Conservation (phyloP, 1,139 yeast species). For the Suhomyces bolitotheri region DNA sequence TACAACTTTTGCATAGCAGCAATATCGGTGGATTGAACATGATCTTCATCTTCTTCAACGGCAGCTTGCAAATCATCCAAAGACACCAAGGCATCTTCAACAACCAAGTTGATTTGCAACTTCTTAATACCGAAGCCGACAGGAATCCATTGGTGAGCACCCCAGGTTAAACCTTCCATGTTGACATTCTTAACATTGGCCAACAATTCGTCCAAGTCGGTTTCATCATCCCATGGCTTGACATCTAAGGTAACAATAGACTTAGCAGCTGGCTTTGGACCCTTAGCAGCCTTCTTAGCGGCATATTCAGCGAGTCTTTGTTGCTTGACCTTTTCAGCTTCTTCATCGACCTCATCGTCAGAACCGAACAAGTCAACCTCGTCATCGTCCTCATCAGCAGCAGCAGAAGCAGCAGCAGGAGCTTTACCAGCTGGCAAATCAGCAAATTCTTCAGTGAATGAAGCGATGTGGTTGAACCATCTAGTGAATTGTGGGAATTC, state of each 20-base stretch:
- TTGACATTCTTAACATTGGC: constrained; percentile 82
- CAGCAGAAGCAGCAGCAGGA: constrained; percentile 54
- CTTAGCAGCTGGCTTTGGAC: constrained; percentile 98
- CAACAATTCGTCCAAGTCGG: constrained; percentile 85
- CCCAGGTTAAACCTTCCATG: constrained; percentile 96
- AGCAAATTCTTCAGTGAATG: constrained; percentile 82
- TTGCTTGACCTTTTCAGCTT: constrained; percentile 94
- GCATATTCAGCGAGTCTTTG: constrained; percentile 97
- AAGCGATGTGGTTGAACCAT: constrained; percentile 98
- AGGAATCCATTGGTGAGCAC: constrained; percentile 94
- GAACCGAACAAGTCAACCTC: constrained; percentile 96
- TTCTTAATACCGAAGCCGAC: constrained; percentile 99
- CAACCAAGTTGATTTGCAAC: constrained; percentile 97
- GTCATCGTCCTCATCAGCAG: constrained; percentile 75
- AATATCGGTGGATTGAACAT: constrained; percentile 96
- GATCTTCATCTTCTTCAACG: constrained; percentile 97
- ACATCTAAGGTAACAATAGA: constrained; percentile 94
- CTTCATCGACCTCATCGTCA: constrained; percentile 94
- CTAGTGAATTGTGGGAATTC: constrained; percentile 94
- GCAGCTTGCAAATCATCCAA: constrained; percentile 80
- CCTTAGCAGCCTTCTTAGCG: constrained; percentile 96
- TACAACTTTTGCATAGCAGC: constrained; percentile 98
- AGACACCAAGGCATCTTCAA: constrained; percentile 95
- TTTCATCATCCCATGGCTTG: constrained; percentile 99
- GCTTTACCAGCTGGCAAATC: constrained; percentile 77